Evolutionary conservation across 495 filamentous ascomycete species (phyloP).

Genomic region (Podospora australis): DNA sequence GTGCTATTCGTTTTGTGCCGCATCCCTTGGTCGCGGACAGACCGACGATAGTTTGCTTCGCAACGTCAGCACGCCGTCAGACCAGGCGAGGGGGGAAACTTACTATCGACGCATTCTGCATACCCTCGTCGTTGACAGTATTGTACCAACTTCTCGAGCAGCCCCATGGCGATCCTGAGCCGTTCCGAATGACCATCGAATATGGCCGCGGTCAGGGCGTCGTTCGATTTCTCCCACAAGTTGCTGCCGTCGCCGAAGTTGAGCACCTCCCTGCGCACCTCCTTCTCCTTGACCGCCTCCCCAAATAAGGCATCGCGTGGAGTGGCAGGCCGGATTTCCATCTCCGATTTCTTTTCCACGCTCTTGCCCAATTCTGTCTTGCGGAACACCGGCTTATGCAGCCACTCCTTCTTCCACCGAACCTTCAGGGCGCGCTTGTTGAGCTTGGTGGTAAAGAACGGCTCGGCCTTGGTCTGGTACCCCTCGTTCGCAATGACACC

Average conservation of each 20-base stretch:
- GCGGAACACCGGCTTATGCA: slow-evolving; percentile 12
- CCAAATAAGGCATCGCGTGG: too few species aligned
- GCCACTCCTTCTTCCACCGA: slow-evolving; percentile 12
- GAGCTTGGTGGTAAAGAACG: slow-evolving; percentile 13
- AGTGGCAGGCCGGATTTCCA: not conserved
- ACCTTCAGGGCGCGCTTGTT: slow-evolving; percentile 11
- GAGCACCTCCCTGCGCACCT: too few species aligned
- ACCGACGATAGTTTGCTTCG: slow-evolving; percentile 10
- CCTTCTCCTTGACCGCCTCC: too few species aligned
- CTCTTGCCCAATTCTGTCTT: not conserved
- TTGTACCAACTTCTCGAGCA: slow-evolving; percentile 7
- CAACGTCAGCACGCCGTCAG: not conserved
- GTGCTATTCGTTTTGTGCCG: slow-evolving; percentile 11
- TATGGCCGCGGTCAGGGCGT: slow-evolving; percentile 5
- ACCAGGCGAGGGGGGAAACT: slow-evolving; percentile 3
- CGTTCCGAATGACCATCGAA: slow-evolving; percentile 10
- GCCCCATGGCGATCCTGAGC: slow-evolving; percentile 7
- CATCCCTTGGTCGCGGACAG: slow-evolving; percentile 11
- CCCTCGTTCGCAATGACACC: slow-evolving; percentile 7
- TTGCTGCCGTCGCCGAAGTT: too few species aligned
- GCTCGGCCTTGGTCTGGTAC: slow-evolving; percentile 10
- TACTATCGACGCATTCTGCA: slow-evolving; percentile 12
- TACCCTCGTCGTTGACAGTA: slow-evolving; percentile 8
- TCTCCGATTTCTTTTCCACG: not conserved
- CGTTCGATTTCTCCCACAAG: slow-evolving; percentile 9